phyloP scores from a whole-genome alignment of 192 early-diverging fungal genomes.

The Coemansia sp. region DNA sequence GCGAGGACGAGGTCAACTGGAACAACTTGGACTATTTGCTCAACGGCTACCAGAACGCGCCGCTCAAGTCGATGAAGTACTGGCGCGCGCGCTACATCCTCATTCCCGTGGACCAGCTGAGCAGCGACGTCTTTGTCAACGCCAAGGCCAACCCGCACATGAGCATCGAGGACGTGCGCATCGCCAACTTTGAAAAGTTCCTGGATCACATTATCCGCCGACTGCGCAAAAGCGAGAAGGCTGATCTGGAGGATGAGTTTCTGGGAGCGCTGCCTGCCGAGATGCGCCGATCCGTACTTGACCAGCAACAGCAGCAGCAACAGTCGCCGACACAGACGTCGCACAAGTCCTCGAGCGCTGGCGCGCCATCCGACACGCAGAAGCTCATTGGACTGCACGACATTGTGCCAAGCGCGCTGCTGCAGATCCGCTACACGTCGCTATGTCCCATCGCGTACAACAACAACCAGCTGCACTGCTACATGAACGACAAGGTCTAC shows the following conservation, averaged over 20 bases:
- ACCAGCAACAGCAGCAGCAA: conserved; percentile 7
- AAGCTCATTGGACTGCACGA: conserved; percentile 27
- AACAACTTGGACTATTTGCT: conserved; percentile 91
- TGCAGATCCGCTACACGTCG: conserved; percentile 50
- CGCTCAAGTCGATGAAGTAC: conserved; percentile 76
- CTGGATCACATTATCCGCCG: conserved; percentile 61
- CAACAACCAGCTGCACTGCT: conserved; percentile 28
- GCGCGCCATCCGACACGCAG: neutral
- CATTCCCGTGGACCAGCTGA: conserved; percentile 74
- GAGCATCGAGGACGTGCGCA: conserved; percentile 84
- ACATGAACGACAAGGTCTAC: conserved; percentile 34
- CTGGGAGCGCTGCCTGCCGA: conserved; percentile 31
- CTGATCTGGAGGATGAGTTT: conserved; percentile 32
- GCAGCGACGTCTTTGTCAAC: conserved; percentile 54
- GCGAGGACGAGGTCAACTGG: conserved; percentile 81
- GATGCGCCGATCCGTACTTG: conserved; percentile 9
- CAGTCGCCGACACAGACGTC: neutral
- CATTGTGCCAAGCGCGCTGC: conserved; percentile 38
- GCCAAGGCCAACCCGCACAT: conserved; percentile 62
- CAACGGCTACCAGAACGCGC: conserved; percentile 79
- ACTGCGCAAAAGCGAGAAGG: conserved; percentile 29
- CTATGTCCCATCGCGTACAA: conserved; percentile 37
- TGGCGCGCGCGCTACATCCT: conserved; percentile 90
- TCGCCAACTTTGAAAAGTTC: conserved; percentile 85
- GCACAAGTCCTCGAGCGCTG: neutral